Percentiles rank a stretch among this genome's conserved stretches.
These are phyloP conservation scores for Aspergillus leporis DNA, from an alignment of 495 filamentous ascomycete species.

Conservation along the genomic window DNA sequence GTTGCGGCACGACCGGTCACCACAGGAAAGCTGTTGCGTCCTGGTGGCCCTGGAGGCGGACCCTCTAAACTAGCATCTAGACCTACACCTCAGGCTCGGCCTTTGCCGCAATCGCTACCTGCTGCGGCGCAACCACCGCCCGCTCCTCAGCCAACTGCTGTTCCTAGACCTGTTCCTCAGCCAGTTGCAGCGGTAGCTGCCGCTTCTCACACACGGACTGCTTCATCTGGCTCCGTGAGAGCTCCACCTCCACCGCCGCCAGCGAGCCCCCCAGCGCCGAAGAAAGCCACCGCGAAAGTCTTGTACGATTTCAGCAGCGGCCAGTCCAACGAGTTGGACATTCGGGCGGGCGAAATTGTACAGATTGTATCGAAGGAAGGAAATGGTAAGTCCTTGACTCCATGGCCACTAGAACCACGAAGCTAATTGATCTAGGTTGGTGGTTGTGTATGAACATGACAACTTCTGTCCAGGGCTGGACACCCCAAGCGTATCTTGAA, in stretches of 20 bases:
- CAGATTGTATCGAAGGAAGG: slow-evolving; percentile 84
- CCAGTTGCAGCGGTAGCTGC: slow-evolving; percentile 46
- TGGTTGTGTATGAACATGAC: slow-evolving; percentile 79
- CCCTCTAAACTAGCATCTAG: slow-evolving; percentile 66
- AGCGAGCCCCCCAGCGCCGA: slow-evolving; percentile 60
- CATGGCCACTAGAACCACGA: slow-evolving; percentile 13
- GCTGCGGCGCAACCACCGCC: slow-evolving; percentile 47
- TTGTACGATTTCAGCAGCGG: slow-evolving; percentile 86
- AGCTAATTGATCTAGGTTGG: slow-evolving; percentile 64
- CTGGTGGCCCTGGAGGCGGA: slow-evolving; percentile 81
- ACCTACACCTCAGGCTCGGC: slow-evolving; percentile 49
- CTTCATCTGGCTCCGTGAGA: slow-evolving; percentile 54
- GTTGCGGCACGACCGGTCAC: slow-evolving; percentile 88
- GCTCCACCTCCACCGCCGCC: slow-evolving; percentile 73
- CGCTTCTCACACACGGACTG: slow-evolving; percentile 51
- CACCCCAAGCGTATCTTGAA: slow-evolving; percentile 89
- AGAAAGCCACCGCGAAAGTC: slow-evolving; percentile 78
- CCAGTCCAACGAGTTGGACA: slow-evolving; percentile 73
- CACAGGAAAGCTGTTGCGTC: slow-evolving; percentile 80
- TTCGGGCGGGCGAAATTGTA: slow-evolving; percentile 76
- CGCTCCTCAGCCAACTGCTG: slow-evolving; percentile 42
- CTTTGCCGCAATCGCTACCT: slow-evolving; percentile 43
- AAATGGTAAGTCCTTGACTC: slow-evolving; percentile 67
- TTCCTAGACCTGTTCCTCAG: slow-evolving; percentile 36
- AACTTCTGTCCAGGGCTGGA: slow-evolving; percentile 76